Conservation (phyloP, 345 rosid species). For the Litchi chinensis region DNA sequence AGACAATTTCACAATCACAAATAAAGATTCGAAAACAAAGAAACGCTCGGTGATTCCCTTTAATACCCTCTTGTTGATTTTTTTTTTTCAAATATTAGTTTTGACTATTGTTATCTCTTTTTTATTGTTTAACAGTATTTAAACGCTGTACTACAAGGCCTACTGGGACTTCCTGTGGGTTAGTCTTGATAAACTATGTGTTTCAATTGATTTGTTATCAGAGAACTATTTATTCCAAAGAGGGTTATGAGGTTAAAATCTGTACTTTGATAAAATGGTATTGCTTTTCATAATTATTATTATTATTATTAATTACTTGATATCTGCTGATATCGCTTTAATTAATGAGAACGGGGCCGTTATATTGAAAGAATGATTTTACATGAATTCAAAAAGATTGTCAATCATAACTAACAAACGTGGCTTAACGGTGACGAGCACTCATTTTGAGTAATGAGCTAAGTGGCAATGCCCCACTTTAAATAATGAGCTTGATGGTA, state of each 20-base stretch:
- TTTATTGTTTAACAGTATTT: slow-evolving; percentile 44
- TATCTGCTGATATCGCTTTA: background rate
- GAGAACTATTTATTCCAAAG: background rate
- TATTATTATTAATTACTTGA: background rate
- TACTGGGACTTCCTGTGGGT: slow-evolving; percentile 67
- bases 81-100: background rate
- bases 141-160: slow-evolving; percentile 60
- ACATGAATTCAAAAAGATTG: background rate
- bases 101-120: background rate
- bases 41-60: slow-evolving; percentile 53
- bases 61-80: background rate
- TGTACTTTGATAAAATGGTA: background rate
- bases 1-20: too few relatives aligned
- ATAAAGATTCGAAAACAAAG: too few relatives aligned
- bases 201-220: too few relatives aligned
- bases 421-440: too few relatives aligned
- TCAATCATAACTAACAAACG: too few relatives aligned
- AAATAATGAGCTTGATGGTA: too few relatives aligned
- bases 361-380: background rate
- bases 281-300: background rate
- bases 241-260: background rate
- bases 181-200: slow-evolving; percentile 31
- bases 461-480: too few relatives aligned
- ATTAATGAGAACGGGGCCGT: background rate
- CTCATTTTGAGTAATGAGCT: too few relatives aligned